phyloP scores from a whole-genome alignment of 257 asterid genomes.

The Solanum commersonii region DNA sequence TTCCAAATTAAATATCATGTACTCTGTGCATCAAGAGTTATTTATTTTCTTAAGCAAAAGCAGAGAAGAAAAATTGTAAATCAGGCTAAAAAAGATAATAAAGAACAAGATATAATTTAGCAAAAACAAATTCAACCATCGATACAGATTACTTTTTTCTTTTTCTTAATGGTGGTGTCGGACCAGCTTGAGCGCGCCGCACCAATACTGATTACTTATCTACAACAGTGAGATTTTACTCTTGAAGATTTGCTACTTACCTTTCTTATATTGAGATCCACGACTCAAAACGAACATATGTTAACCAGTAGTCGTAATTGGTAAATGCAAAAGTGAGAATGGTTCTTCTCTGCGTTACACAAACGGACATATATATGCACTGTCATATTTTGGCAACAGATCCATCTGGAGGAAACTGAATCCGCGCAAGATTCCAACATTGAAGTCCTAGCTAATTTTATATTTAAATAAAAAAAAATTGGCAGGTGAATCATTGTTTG shows the following conservation, averaged over 20 bases:
- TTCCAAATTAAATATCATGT: background rate
- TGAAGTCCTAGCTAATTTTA: background rate
- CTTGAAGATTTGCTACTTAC: background rate
- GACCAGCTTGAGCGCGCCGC: background rate
- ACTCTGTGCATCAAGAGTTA: background rate
- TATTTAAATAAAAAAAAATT: background rate
- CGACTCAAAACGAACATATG: background rate
- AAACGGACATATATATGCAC: background rate
- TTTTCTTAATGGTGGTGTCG: background rate
- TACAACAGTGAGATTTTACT: background rate
- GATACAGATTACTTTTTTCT: background rate
- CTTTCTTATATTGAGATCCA: background rate
- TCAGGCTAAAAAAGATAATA: background rate
- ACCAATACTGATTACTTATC: background rate
- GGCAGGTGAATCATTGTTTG: background rate
- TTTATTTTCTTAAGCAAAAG: background rate
- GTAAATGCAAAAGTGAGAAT: background rate
- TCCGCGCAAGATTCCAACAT: background rate
- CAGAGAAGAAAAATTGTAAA: background rate
- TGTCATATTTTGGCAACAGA: background rate
- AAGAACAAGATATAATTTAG: background rate
- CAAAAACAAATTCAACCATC: background rate
- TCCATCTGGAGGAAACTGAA: background rate
- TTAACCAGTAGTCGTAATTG: background rate
- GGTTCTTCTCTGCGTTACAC: background rate